Percentiles rank a stretch among this genome's conserved stretches.
These are phyloP conservation scores for Pyrenopolyporus hunteri DNA, from an alignment of 495 filamentous ascomycete genomes.

Conservation along the genomic window DNA sequence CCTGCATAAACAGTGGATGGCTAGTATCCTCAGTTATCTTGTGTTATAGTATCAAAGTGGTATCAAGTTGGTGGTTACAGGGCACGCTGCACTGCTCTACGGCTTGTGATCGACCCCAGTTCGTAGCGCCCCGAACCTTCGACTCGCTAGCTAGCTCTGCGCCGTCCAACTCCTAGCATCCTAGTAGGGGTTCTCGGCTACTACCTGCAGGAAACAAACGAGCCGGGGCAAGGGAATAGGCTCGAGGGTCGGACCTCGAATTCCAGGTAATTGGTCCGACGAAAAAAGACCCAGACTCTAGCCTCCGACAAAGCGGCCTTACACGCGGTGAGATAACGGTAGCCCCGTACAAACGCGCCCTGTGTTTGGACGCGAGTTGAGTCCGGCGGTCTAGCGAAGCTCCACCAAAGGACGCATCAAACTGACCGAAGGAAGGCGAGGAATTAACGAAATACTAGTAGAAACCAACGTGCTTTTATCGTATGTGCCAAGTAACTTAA, in stretches of 20 bases:
- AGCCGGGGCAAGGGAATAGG: slow-evolving; percentile 35
- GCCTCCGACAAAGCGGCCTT: slow-evolving; percentile 17
- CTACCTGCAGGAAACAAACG: slow-evolving; percentile 23
- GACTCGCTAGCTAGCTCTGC: slow-evolving; percentile 12
- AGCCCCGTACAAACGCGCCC: slow-evolving; percentile 7
- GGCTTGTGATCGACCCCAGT: slow-evolving; percentile 35
- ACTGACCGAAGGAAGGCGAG: not conserved
- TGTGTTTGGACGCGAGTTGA: slow-evolving; percentile 8
- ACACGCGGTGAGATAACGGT: slow-evolving; percentile 18
- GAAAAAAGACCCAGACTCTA: slow-evolving; percentile 21
- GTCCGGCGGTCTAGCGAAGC: slow-evolving; percentile 19
- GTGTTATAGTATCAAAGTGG: too few relatives aligned
- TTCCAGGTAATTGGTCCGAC: slow-evolving; percentile 35
- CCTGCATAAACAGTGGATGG: slow-evolving; percentile 25
- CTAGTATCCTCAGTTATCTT: slow-evolving; percentile 14
- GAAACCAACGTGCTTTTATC: not conserved
- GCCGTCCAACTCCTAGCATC: slow-evolving; percentile 11
- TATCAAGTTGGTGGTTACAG: slow-evolving; percentile 8
- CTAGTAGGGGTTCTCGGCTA: slow-evolving; percentile 33
- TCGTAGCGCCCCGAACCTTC: slow-evolving; percentile 29
- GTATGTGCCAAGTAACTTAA: too few relatives aligned
- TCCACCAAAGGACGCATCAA: slow-evolving; percentile 5
- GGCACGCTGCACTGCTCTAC: slow-evolving; percentile 4
- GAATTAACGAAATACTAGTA: not conserved
- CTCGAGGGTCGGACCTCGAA: slow-evolving; percentile 16